phyloP scores from a whole-genome alignment of 345 rosid genomes.

The Fremontodendron californicum region DNA sequence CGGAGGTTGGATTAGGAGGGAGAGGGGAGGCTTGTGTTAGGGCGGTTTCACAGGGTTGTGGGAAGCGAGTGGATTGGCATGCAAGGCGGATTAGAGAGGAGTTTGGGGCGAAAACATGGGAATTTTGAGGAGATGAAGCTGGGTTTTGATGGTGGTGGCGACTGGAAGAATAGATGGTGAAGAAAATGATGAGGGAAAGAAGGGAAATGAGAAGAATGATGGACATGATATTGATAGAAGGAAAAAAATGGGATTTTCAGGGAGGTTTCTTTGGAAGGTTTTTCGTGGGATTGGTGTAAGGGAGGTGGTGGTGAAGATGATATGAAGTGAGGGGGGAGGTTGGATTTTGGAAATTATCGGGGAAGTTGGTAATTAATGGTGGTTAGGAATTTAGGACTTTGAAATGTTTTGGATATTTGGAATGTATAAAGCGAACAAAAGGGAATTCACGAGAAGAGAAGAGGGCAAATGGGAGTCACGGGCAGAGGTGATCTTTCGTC shows the following conservation, averaged over 20 bases:
- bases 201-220: conserved; percentile 28
- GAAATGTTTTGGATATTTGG: neutral
- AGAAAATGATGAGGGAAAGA: conserved; percentile 24
- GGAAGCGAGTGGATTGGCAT: conserved; percentile 63
- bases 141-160: conserved; percentile 11
- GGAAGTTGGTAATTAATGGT: neutral
- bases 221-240: conserved; percentile 32
- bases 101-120: neutral
- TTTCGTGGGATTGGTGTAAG: neutral
- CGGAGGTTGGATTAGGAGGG: conserved; percentile 42
- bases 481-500: too few species aligned
- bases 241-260: neutral
- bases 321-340: neutral
- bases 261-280: conserved; percentile 20
- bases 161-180: conserved; percentile 12
- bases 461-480: neutral
- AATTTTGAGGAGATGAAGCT: neutral
- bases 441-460: neutral
- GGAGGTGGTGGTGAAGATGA: neutral
- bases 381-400: neutral
- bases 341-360: neutral
- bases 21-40: conserved; percentile 29
- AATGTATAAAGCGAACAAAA: too few species aligned
- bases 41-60: conserved; percentile 44
- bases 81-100: conserved; percentile 38